phyloP scores from a whole-genome alignment of 176 grass and related monocot species.

The Cocos nucifera region DNA sequence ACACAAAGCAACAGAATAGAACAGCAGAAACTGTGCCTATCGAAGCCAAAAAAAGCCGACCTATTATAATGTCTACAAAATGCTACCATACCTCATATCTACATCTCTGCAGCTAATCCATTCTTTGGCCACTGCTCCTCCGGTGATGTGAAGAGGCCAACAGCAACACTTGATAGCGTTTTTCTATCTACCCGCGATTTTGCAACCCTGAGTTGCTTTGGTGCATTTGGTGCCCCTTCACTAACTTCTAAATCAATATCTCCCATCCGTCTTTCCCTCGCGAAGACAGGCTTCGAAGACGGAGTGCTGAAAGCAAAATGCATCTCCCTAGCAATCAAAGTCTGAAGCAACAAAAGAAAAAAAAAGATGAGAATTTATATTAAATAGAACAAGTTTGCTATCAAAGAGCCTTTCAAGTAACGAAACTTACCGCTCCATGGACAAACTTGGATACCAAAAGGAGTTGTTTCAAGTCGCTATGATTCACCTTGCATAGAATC shows the following conservation, averaged over 20 bases:
- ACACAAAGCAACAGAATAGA: too few species aligned
- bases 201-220: slow-evolving; percentile 51
- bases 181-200: slow-evolving; percentile 27
- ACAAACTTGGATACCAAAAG: slow-evolving; percentile 74
- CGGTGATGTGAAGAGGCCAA: slow-evolving; percentile 37
- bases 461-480: slow-evolving; percentile 67
- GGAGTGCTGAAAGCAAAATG: slow-evolving; percentile 72
- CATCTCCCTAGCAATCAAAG: slow-evolving; percentile 50
- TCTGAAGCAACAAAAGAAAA: slow-evolving; percentile 22
- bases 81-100: too few species aligned
- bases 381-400: too few species aligned
- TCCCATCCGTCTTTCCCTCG: neutral
- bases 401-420: too few species aligned
- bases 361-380: too few species aligned
- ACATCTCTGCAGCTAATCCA: too few species aligned
- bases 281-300: slow-evolving; percentile 13
- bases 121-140: slow-evolving; percentile 19
- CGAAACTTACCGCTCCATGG: slow-evolving; percentile 45
- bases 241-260: neutral
- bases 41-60: too few species aligned
- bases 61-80: too few species aligned
- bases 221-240: slow-evolving; percentile 31
- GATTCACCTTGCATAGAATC: slow-evolving; percentile 57
- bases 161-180: slow-evolving; percentile 38
- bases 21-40: too few species aligned